Percentiles rank a stretch among this genome's conserved stretches.
Conservation (phyloP, 306 rosid genomes). For the Crataegus laevigata region DNA sequence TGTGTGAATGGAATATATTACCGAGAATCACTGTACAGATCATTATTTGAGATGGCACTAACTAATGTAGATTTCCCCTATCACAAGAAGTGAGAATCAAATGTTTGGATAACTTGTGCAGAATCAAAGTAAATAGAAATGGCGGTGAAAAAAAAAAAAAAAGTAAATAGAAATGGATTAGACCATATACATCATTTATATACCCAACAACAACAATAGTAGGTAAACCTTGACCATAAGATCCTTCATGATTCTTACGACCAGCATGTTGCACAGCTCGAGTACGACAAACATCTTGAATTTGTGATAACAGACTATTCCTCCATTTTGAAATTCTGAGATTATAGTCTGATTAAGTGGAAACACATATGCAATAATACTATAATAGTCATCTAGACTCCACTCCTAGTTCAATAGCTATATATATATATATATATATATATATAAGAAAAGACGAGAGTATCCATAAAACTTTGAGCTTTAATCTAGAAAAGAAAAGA, state of each 20-base stretch:
- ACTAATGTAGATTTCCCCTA: constrained; percentile 93
- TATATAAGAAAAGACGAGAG: too few species aligned
- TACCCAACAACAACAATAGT: constrained; percentile 89
- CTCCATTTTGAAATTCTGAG: constrained; percentile 61
- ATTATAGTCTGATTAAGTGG: constrained; percentile 27
- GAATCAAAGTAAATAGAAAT: constrained; percentile 9
- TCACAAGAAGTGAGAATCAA: constrained; percentile 7
- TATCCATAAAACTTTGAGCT: not conserved
- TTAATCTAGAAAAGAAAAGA: not conserved
- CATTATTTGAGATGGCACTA: constrained; percentile 60
- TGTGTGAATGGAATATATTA: constrained; percentile 19
- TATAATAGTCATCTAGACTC: not conserved
- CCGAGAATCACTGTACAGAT: constrained; percentile 82
- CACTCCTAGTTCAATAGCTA: not conserved
- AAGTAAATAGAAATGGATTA: constrained; percentile 2
- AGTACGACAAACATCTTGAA: constrained; percentile 84
- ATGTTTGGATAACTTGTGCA: constrained; percentile 4
- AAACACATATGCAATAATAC: constrained; percentile 1
- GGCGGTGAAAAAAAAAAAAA: too few species aligned
- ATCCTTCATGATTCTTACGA: constrained; percentile 75
- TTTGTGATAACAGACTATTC: constrained; percentile 49
- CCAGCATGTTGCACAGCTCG: constrained; percentile 81
- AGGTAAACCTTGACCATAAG: constrained; percentile 58
- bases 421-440: too few species aligned
- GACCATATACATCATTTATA: constrained; percentile 81